Percentiles rank a stretch among this genome's conserved stretches.
Conservation (phyloP, 306 rosid genomes). For the Malus domestica region DNA sequence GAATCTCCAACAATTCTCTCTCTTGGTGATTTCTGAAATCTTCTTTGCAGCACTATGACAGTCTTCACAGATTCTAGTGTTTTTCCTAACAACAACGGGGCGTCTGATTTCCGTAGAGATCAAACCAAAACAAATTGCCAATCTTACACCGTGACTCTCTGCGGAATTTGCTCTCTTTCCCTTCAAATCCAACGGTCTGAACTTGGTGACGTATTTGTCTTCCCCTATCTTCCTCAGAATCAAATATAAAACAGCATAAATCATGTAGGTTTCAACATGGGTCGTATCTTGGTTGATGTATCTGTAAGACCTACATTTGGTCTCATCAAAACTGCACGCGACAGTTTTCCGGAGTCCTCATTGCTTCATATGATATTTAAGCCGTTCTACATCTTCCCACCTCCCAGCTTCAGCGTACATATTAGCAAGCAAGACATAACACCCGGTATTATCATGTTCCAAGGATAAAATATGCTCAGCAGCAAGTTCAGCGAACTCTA, state of each 20-base stretch:
- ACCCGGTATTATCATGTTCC: conserved; percentile 46
- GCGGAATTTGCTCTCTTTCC: conserved; percentile 23
- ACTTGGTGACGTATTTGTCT: conserved; percentile 23
- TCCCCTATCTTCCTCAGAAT: conserved; percentile 23
- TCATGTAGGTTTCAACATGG: conserved; percentile 30
- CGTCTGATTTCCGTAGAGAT: conserved; percentile 41
- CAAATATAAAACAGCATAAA: conserved; percentile 29
- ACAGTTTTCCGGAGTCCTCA: conserved; percentile 30
- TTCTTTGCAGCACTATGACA: conserved; percentile 44
- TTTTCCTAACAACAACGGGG: conserved; percentile 46
- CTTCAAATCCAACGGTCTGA: conserved; percentile 33
- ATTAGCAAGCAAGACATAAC: conserved; percentile 46
- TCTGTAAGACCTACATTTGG: conserved; percentile 17
- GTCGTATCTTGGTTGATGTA: conserved; percentile 38
- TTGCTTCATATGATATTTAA: conserved; percentile 33
- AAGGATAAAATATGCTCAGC: conserved; percentile 28
- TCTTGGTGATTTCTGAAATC: conserved; percentile 13
- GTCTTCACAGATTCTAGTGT: conserved; percentile 50
- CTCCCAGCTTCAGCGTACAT: conserved; percentile 49
- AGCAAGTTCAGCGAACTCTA: conserved; percentile 43
- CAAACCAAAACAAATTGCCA: conserved; percentile 52
- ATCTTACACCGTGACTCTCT: conserved; percentile 43
- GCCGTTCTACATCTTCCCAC: conserved; percentile 39
- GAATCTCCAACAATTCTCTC: no score
- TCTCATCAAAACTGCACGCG: conserved; percentile 35